Percentiles rank a stretch among this genome's conserved stretches.
Evolutionary conservation across 345 rosid genomes (phyloP).

Genomic region (Eucalyptus marginata): DNA sequence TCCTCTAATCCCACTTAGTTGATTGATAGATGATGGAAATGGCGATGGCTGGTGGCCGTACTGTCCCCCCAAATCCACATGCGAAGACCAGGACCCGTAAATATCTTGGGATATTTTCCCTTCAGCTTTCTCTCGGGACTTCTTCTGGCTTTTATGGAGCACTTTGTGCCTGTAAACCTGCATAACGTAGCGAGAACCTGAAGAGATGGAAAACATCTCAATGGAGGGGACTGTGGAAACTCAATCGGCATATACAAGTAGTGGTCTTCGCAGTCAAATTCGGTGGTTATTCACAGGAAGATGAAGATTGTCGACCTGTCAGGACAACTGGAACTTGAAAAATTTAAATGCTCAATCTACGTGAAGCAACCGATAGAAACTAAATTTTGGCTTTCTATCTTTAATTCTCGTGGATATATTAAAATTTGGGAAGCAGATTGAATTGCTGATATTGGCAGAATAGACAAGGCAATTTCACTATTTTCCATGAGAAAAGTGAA

Average conservation of each 20-base stretch:
- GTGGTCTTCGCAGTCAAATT: neutral
- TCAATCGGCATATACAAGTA: neutral
- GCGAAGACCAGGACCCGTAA: slow-evolving; percentile 30
- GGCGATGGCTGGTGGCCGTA: slow-evolving; percentile 30
- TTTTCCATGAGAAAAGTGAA: neutral
- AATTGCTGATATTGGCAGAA: neutral
- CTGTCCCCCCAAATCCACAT: slow-evolving; percentile 16
- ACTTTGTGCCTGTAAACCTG: slow-evolving; percentile 49
- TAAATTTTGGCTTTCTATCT: neutral
- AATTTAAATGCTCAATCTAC: neutral
- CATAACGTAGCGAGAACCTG: neutral
- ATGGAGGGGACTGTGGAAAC: neutral
- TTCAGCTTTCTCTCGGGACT: slow-evolving; percentile 24
- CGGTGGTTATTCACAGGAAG: neutral
- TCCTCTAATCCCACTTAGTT: slow-evolving; percentile 38
- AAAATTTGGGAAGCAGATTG: neutral
- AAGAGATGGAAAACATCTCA: neutral
- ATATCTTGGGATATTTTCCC: slow-evolving; percentile 19
- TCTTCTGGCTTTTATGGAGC: slow-evolving; percentile 25
- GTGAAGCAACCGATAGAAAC: neutral
- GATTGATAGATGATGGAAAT: slow-evolving; percentile 23
- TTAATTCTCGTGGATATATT: neutral
- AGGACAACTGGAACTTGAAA: neutral
- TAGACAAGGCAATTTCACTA: neutral
- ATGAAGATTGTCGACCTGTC: neutral